Percentiles rank a stretch among this genome's conserved stretches.
phyloP scores from a whole-genome alignment of 2,329 filamentous ascomycete species.

The Cercospora zeina region DNA sequence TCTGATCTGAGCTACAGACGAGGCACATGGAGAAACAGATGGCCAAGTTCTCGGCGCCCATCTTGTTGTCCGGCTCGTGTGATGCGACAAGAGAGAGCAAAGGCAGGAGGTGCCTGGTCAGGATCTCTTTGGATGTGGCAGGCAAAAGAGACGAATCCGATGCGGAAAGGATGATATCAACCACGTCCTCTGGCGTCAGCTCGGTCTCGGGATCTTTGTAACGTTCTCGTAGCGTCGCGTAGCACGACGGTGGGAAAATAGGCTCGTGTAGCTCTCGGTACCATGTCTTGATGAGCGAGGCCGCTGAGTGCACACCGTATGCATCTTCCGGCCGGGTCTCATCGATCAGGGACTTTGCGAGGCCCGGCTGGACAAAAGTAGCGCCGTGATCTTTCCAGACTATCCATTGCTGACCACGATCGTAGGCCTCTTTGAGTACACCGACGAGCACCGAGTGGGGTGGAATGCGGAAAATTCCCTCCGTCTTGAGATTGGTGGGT shows the following conservation, averaged over 20 bases:
- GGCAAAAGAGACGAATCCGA: constrained; percentile 52
- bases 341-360: constrained; percentile 41
- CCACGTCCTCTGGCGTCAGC: constrained; percentile 46
- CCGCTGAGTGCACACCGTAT: constrained; percentile 56
- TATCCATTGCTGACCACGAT: constrained; percentile 56
- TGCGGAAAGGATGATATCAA: constrained; percentile 49
- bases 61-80: constrained; percentile 54
- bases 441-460: constrained; percentile 53
- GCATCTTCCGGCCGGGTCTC: constrained; percentile 53
- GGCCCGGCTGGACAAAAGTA: constrained; percentile 41
- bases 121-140: constrained; percentile 49
- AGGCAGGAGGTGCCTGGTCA: constrained; percentile 55
- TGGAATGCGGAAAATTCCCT: constrained; percentile 57
- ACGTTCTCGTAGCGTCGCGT: constrained; percentile 49
- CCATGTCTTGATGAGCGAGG: constrained; percentile 58
- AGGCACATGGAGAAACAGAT: constrained; percentile 57
- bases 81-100: constrained; percentile 51
- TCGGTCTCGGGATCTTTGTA: constrained; percentile 45
- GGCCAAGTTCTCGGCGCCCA: constrained; percentile 56
- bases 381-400: constrained; percentile 53
- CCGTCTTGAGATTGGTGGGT: constrained; percentile 50
- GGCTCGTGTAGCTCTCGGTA: constrained; percentile 56
- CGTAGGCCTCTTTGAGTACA: constrained; percentile 56
- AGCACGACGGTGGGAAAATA: constrained; percentile 53
- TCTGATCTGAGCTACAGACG: constrained; percentile 54